Base-by-base conservation (phyloP, 176 grass and related monocot genomes). In the Thalia dealbata region DNA sequence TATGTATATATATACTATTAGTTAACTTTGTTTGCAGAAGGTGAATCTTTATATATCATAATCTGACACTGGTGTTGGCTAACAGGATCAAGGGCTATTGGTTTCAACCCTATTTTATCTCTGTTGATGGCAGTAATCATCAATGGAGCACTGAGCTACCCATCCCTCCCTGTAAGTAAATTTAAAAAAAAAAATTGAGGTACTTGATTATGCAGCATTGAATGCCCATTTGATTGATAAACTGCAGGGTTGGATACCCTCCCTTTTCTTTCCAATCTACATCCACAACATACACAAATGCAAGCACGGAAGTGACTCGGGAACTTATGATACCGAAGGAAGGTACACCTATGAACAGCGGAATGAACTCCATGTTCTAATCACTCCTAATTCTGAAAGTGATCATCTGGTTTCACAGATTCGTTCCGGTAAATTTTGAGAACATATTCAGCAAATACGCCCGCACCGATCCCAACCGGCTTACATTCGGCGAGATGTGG, bases 341-440 rank as follows among this genome's bases (percentile, higher is more conserved):
- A 69, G 87, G 89, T 96, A 83, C 0, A n/a, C n/a, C n/a, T n/a
- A 38, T 38, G 32, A 38, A 2, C 32, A 2, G 32, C 4, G 32
- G 32, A 38, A n/a, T n/a, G n/a, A n/a, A 38, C 1, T 38, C 32
- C 32, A 38, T 38, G 32, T 38, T 38, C 4, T 38, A 38, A 38
- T 38, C 32, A 38, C 3, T 4, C 1, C 32, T 38, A 38, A 38
- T 38, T 38, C 32, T 38, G 32, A 38, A 38, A 38, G 32, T 38
- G 32, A 38, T 1, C 32, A 38, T 38, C 4, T 45, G 11, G 24
- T 51, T 65, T n/a, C 6, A 96, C 45, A 96, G 89, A 78, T 96
- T 85, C 66, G 12, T 92, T 61, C 93, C 93, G 18, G 82, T 86
- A n/a, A 90, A 88, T 30, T 92, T 97, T 66, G 93, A 96, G 79